These are phyloP conservation scores for Candida broadrunensis DNA, from an alignment of 805 yeast genomes.

Conservation along the genomic window DNA sequence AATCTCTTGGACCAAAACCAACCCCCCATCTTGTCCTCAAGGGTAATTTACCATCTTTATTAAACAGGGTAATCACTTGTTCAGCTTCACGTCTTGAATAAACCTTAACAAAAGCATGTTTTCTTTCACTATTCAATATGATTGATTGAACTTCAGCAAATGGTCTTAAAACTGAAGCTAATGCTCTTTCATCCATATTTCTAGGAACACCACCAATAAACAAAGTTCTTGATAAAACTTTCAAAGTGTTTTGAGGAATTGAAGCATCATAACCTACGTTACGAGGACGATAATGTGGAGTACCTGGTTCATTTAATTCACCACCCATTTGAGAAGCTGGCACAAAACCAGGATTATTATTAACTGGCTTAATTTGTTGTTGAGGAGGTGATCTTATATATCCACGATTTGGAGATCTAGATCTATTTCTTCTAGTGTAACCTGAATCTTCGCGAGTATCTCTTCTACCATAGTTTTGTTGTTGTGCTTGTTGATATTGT, in stretches of 20 bases:
- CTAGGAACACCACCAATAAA: slow-evolving; percentile 93
- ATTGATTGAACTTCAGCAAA: slow-evolving; percentile 91
- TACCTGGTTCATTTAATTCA: slow-evolving; percentile 67
- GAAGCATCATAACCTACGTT: slow-evolving; percentile 66
- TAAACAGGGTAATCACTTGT: slow-evolving; percentile 68
- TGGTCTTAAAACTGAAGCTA: slow-evolving; percentile 71
- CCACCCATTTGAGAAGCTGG: slow-evolving; percentile 41
- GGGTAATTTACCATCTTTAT: slow-evolving; percentile 58
- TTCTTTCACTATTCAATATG: slow-evolving; percentile 81
- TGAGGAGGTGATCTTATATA: slow-evolving; percentile 8
- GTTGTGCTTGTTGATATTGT: slow-evolving; percentile 1
- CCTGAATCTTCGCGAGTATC: slow-evolving; percentile 15
- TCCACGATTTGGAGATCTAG: slow-evolving; percentile 48
- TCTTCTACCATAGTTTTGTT: slow-evolving; percentile 15
- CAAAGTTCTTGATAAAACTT: slow-evolving; percentile 84
- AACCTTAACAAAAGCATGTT: slow-evolving; percentile 94
- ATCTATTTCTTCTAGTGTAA: slow-evolving; percentile 50
- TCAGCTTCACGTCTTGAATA: slow-evolving; percentile 92
- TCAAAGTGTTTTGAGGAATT: slow-evolving; percentile 74
- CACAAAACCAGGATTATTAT: slow-evolving; percentile 9
- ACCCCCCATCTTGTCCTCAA: slow-evolving; percentile 97
- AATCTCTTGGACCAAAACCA: slow-evolving; percentile 98
- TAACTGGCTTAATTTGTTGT: slow-evolving; percentile 4
- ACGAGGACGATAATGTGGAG: slow-evolving; percentile 74
- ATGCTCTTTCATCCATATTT: slow-evolving; percentile 70